Percentiles rank a stretch among this genome's conserved stretches.
These are phyloP conservation scores for Mycogone perniciosa DNA, from an alignment of 2,329 filamentous ascomycete genomes.

Conservation along the genomic window DNA sequence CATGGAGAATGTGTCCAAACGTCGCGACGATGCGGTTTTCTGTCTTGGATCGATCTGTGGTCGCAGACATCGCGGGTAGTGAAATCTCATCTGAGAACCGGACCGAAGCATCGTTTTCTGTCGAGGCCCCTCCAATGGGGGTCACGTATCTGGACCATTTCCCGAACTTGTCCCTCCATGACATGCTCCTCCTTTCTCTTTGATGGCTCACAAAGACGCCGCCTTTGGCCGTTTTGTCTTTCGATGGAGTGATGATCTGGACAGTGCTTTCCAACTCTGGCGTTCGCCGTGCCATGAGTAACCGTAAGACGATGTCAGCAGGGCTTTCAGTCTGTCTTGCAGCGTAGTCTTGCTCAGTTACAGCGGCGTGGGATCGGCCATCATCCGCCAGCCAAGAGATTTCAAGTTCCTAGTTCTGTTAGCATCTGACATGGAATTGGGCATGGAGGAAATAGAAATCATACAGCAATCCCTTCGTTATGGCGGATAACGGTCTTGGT, in stretches of 20 bases:
- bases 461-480: slow-evolving; percentile 18
- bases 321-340: slow-evolving; percentile 30
- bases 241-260: slow-evolving; percentile 17
- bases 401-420: slow-evolving; percentile 20
- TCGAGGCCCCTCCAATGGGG: slow-evolving; percentile 12
- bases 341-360: background rate
- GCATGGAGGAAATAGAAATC: background rate
- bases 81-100: background rate
- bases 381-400: slow-evolving; percentile 38
- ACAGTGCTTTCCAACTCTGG: slow-evolving; percentile 9
- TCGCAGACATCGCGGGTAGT: background rate
- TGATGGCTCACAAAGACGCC: slow-evolving; percentile 19
- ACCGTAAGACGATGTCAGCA: slow-evolving; percentile 39
- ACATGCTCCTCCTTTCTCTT: slow-evolving; percentile 27
- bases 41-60: background rate
- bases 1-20: slow-evolving; percentile 48
- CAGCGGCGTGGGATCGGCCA: slow-evolving; percentile 2
- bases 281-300: slow-evolving; percentile 31
- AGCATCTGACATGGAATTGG: background rate
- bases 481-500: slow-evolving; percentile 27
- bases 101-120: background rate
- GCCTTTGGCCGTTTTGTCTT: background rate
- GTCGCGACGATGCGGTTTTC: slow-evolving; percentile 32
- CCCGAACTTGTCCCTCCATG: slow-evolving; percentile 29
- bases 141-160: slow-evolving; percentile 26